These are phyloP conservation scores for Monosporascus sp. DNA, from an alignment of 2,329 filamentous ascomycete species.

Conservation along the genomic window DNA sequence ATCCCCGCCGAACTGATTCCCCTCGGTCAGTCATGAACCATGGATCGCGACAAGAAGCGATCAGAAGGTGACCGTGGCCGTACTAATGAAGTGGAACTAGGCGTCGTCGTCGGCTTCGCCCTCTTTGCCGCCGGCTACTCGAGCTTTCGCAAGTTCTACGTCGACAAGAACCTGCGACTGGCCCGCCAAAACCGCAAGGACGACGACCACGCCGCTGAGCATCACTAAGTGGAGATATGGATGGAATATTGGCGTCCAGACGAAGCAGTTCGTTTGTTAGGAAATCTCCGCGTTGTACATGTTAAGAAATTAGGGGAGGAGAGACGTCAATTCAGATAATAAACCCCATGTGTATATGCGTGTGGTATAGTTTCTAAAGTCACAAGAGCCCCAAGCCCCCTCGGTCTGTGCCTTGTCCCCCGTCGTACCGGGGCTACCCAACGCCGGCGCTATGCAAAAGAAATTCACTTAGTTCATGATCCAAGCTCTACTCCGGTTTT, in stretches of 20 bases:
- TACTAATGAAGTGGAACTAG: constrained; percentile 39
- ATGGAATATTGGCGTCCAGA: constrained; percentile 10
- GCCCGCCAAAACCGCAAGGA: constrained; percentile 57
- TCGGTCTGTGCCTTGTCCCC: constrained; percentile 1
- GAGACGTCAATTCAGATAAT: constrained; percentile 11
- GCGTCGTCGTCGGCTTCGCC: constrained; percentile 82
- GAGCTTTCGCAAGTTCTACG: constrained; percentile 71
- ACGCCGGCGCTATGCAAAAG: constrained; percentile 29
- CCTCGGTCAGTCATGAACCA: constrained; percentile 62
- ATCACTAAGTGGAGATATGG: constrained; percentile 27
- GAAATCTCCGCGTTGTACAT: constrained; percentile 24
- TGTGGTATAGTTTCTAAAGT: constrained; percentile 20
- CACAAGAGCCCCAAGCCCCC: constrained; percentile 11
- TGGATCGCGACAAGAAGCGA: too few relatives aligned
- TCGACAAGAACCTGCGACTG: constrained; percentile 91
- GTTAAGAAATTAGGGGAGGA: constrained; percentile 17
- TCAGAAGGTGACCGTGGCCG: neutral
- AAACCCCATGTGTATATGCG: neutral
- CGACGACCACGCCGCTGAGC: constrained; percentile 26
- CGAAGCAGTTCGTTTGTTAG: constrained; percentile 12
- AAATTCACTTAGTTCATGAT: constrained; percentile 16
- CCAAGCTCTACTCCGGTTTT: constrained; percentile 58
- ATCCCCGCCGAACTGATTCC: constrained; percentile 93
- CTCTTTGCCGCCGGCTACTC: constrained; percentile 80
- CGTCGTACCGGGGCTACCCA: constrained; percentile 6